Conservation (phyloP, 2,329 filamentous ascomycete species). For the Coniochaeta ligniaria region DNA sequence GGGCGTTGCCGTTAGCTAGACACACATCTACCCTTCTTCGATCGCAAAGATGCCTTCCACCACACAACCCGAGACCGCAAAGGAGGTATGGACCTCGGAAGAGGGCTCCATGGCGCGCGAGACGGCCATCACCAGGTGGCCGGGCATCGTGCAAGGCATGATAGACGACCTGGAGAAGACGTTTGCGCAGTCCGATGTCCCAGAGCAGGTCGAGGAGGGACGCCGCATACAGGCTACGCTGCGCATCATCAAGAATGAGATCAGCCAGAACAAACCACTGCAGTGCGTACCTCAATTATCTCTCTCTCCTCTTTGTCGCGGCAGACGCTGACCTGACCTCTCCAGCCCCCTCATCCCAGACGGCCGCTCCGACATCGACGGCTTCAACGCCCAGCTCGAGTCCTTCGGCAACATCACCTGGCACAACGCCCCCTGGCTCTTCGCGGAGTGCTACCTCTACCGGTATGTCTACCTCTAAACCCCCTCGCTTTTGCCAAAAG, state of each 20-base stretch:
- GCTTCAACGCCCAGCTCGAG: background rate
- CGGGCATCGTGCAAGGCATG: background rate
- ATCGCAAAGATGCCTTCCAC: background rate
- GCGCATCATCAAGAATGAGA: background rate
- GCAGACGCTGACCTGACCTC: background rate
- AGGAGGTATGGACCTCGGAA: background rate
- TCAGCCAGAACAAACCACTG: background rate
- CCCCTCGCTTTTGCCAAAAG: background rate
- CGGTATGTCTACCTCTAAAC: background rate
- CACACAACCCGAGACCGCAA: background rate
- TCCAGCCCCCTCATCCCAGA: background rate
- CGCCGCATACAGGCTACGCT: background rate
- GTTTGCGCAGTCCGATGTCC: background rate
- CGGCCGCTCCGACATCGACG: background rate
- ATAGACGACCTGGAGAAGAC: background rate
- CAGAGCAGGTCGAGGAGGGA: background rate
- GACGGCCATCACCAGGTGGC: background rate
- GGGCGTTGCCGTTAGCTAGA: too few relatives aligned
- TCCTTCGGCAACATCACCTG: background rate
- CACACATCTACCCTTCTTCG: background rate
- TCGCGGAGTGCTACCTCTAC: background rate
- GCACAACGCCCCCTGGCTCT: background rate
- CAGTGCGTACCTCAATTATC: background rate
- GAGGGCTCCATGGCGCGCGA: background rate
- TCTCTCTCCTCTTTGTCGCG: background rate